phyloP scores from a whole-genome alignment of 768 basidiomycete species.

The Tulasnella sp. region DNA sequence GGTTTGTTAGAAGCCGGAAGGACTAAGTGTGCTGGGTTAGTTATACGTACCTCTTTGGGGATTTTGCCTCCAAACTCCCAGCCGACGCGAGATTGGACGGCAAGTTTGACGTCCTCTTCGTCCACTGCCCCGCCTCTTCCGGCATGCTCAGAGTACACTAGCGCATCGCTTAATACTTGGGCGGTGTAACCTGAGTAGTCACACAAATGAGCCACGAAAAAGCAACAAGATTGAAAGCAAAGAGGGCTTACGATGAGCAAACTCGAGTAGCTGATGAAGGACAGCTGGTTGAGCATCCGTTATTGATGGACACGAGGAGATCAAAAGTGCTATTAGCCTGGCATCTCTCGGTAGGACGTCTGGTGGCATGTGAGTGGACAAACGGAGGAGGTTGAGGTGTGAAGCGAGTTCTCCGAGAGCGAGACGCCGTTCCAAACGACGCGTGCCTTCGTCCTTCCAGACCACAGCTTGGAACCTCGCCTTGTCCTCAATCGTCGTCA shows the following conservation, averaged over 20 bases:
- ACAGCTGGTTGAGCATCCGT: slow-evolving; percentile 82
- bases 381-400: not conserved
- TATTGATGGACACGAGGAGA: slow-evolving; percentile 72
- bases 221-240: not conserved
- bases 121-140: slow-evolving; percentile 68
- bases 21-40: not conserved
- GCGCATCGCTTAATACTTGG: slow-evolving; percentile 74
- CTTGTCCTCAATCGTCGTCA: not conserved
- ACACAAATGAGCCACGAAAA: not conserved
- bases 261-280: slow-evolving; percentile 77
- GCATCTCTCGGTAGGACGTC: slow-evolving; percentile 79
- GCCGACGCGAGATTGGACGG: slow-evolving; percentile 79
- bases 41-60: slow-evolving; percentile 57
- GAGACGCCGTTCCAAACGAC: not conserved
- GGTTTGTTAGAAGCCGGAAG: not conserved
- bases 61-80: slow-evolving; percentile 88
- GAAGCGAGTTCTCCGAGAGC: not conserved
- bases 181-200: slow-evolving; percentile 42
- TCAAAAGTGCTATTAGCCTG: slow-evolving; percentile 67
- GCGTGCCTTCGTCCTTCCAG: not conserved
- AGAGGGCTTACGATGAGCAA: slow-evolving; percentile 46
- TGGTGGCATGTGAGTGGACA: slow-evolving; percentile 23
- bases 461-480: not conserved
- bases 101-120: slow-evolving; percentile 68
- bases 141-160: slow-evolving; percentile 80